These are phyloP conservation scores for Lecanosticta acicola DNA, from an alignment of 2,329 filamentous ascomycete genomes.

Conservation along the genomic window DNA sequence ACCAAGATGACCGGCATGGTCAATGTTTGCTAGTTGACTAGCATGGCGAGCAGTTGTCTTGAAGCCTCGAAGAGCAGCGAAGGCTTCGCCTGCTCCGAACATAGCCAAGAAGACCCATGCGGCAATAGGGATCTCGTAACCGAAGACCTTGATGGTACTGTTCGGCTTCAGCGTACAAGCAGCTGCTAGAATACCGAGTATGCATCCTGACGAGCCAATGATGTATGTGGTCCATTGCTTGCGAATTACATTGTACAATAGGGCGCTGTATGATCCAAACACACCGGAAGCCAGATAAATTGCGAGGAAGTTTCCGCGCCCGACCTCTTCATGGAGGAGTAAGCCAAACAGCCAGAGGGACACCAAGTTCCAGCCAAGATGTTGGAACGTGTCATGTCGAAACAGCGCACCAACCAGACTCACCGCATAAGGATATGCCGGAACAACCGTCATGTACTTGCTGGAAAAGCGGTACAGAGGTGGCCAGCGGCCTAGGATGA, in stretches of 20 bases:
- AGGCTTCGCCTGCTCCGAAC: constrained; percentile 23
- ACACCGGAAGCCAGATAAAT: constrained; percentile 58
- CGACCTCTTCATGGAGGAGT: constrained; percentile 63
- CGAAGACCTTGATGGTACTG: constrained; percentile 25
- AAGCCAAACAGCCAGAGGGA: constrained; percentile 62
- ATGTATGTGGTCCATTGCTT: constrained; percentile 46
- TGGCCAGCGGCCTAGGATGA: constrained; percentile 57
- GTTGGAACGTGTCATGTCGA: constrained; percentile 59
- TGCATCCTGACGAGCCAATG: constrained; percentile 62
- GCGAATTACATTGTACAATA: constrained; percentile 44
- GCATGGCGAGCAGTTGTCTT: constrained; percentile 31
- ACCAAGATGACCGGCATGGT: constrained; percentile 35
- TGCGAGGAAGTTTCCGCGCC: constrained; percentile 63
- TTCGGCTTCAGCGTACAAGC: constrained; percentile 44
- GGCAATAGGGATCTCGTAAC: constrained; percentile 30
- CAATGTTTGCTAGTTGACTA: too few relatives aligned
- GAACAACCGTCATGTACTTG: constrained; percentile 59
- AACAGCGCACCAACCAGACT: constrained; percentile 61
- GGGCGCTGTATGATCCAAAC: constrained; percentile 54
- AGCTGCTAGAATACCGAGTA: constrained; percentile 56
- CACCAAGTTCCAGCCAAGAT: constrained; percentile 61
- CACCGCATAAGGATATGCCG: constrained; percentile 59
- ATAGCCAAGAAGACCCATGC: constrained; percentile 38
- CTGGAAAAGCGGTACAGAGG: constrained; percentile 62
- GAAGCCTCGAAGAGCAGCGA: constrained; percentile 10